Base-by-base conservation (phyloP, 306 rosid genomes). In the Lupinus albus region DNA sequence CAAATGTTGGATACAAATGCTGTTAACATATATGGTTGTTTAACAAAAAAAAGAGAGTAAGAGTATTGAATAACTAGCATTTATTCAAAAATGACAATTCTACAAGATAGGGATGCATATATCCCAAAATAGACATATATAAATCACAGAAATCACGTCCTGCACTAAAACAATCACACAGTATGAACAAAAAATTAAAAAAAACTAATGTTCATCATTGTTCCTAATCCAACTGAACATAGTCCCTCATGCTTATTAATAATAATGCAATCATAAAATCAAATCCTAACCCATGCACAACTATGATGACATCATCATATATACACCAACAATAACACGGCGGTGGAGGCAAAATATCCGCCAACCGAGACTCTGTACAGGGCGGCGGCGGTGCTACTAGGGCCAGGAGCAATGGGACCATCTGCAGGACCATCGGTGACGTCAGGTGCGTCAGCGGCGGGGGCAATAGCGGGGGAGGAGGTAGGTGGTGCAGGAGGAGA, bases 311-410 rank as follows among this genome's bases (percentile, higher is more conserved):
- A 5, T 58, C 61, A 12, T 39, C 77, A 55, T 78, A 80, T 86
- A 86, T 86, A 88, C 77, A 85, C 59, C 76, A 90, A 45, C 18
- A 93, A 66, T n/a, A 36, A 7, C 8, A 76, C 71, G 18, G 56
- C 77, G 0, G 78, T 67, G 2, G 78, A 80, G 8, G 79, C 81
- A 0, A 84, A 70, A 41, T 83, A 84, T 79, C 91, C 95, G 6
- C 72, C 77, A 12, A 68, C 51, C 33, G 76, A 17, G 75, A 73
- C 79, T 66, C 81, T 74, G 20, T 15, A 57, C 18, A 73, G 1
- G 21, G 57, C 7, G 10, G 83, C 88, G 25, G 11, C 88, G 32
- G 11, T 66, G 69, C 54, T 64, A 0, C 11, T 5, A 0, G 79
- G 75, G 3, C 42, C 4, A 0, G 61, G 13, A 12, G 68, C 0